Evolutionary conservation across 768 basidiomycete species (phyloP), one percentile per base, ranked within the genome.

Genomic region (Amanita pseudoporphyria): DNA sequence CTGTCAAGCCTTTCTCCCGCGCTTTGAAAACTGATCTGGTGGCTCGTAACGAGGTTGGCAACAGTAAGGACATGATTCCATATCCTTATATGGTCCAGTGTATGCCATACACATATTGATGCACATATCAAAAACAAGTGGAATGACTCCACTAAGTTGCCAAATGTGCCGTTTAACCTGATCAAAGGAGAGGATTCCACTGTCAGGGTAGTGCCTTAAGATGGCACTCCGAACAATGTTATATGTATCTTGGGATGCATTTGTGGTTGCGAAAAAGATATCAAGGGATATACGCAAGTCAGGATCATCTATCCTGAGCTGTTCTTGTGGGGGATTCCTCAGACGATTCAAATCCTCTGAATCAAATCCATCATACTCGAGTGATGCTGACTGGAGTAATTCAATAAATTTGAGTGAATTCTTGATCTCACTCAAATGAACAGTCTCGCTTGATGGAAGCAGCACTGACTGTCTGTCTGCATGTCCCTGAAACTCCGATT

Each of bases 121-220:
- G 43, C 73, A 77, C 73, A 76, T 77, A 51, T 77, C 66, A 14
- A 62, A 41, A 0, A 56, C 38, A 5, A 76, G 52, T 0, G 66
- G 38, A 5, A 58, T 39, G 3, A 78, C 53, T 1, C 72, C 67
- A 13, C 60, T 71, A 9, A 70, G 40, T 5, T 61, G 18, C 9
- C 53, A 48, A 6, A 70, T 51, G 2, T 42, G 39, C 7, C 57
- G 30, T 42, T 66, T 60, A 39, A 67, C 47, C 31, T 59, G 51
- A 35, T 68, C 42, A 33, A 56, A 62, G 1, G 64, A 64, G 6
- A 63, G 60, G 22, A 68, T 57, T 5, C 55, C 44, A 14, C 58
- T 49, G 2, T 65, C 57, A 6, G 64, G 64, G 51, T 60, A 53
- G 3, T 58, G 55, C 24, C 7, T 12, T 3, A 31, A 5, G 7